Conservation (phyloP, 2,329 filamentous ascomycete species). For the Xylaria multiplex region DNA sequence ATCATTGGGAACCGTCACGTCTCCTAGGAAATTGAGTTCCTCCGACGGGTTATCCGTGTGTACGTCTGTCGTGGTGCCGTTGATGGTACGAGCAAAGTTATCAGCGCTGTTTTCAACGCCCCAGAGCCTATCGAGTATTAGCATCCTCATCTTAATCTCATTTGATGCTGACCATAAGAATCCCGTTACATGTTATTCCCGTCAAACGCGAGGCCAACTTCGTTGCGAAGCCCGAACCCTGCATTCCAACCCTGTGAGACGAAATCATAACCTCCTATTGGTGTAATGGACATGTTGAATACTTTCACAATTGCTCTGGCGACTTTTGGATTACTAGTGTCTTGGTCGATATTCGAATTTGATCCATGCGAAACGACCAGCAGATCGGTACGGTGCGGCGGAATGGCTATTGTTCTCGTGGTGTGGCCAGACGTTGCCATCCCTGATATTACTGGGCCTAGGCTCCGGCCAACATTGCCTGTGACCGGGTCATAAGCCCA, state of each 20-base stretch:
- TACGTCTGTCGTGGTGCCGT: conserved; percentile 55
- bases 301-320: conserved; percentile 68
- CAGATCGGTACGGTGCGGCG: conserved; percentile 58
- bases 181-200: conserved; percentile 58
- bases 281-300: conserved; percentile 43
- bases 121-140: conserved; percentile 49
- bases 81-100: conserved; percentile 61
- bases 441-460: conserved; percentile 59
- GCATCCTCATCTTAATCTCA: neutral
- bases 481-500: conserved; percentile 64
- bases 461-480: conserved; percentile 51
- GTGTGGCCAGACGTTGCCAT: conserved; percentile 64
- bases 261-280: conserved; percentile 51
- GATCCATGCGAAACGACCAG: conserved; percentile 68
- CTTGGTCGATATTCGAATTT: conserved; percentile 63
- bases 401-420: conserved; percentile 66
- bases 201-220: conserved; percentile 60
- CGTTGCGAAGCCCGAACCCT: conserved; percentile 71
- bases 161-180: neutral
- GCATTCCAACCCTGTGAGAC: conserved; percentile 52
- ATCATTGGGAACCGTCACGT: conserved; percentile 59
- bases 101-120: conserved; percentile 73
- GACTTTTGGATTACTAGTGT: conserved; percentile 55
- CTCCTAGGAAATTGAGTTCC: conserved; percentile 72
- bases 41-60: conserved; percentile 72